Conservation (phyloP, 1,284 basidiomycete genomes). For the Gyrodon tennesseensis region DNA sequence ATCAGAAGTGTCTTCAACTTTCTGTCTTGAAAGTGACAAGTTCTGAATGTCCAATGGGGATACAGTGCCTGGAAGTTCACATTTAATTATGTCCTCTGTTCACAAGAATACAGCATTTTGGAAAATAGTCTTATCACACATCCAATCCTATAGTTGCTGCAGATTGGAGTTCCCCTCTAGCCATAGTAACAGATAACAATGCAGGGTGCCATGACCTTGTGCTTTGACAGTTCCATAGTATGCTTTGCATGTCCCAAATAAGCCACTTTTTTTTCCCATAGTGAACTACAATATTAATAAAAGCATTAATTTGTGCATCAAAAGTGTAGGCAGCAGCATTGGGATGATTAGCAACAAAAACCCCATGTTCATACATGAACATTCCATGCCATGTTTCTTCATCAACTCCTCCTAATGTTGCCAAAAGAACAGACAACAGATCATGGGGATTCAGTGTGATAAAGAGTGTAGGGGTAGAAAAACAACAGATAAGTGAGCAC, state of each 20-base stretch:
- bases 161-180: too few relatives aligned
- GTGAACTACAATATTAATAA: not conserved
- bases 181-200: too few relatives aligned
- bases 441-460: not conserved
- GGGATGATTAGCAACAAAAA: not conserved
- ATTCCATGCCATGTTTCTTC: not conserved
- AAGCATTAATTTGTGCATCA: not conserved
- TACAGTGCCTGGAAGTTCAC: too few relatives aligned
- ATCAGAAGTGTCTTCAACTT: too few relatives aligned
- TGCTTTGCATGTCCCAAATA: not conserved
- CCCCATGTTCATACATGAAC: not conserved
- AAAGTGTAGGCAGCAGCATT: not conserved
- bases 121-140: too few relatives aligned
- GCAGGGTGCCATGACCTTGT: too few relatives aligned
- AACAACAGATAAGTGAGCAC: not conserved
- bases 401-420: not conserved
- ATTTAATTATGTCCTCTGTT: too few relatives aligned
- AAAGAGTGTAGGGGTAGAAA: not conserved
- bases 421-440: rapidly evolving
- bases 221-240: not conserved
- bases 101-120: too few relatives aligned
- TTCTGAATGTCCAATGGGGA: too few relatives aligned
- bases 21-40: too few relatives aligned
- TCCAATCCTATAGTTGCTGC: too few relatives aligned
- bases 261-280: not conserved